Percentiles rank a stretch among this genome's conserved stretches.
Conservation (phyloP, 1,284 basidiomycete genomes). For the Cryptococcus depauperatus region DNA sequence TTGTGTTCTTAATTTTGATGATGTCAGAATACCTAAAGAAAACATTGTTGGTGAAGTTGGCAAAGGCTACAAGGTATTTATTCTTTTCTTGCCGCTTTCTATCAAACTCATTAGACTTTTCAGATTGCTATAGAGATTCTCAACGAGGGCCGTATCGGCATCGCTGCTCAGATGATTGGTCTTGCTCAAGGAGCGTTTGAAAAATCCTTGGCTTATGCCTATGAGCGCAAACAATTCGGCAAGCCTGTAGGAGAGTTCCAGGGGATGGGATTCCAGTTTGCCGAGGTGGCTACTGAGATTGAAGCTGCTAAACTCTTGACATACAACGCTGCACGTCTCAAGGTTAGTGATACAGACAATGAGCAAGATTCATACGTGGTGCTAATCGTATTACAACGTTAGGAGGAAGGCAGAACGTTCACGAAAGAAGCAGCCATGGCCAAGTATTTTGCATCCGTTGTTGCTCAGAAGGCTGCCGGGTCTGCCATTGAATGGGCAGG, state of each 20-base stretch:
- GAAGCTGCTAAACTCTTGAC: slow-evolving; percentile 87
- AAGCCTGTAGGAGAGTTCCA: slow-evolving; percentile 74
- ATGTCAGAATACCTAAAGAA: slow-evolving; percentile 81
- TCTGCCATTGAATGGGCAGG: slow-evolving; percentile 95
- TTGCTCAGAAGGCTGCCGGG: slow-evolving; percentile 82
- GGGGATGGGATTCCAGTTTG: slow-evolving; percentile 92
- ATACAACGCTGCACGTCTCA: slow-evolving; percentile 87
- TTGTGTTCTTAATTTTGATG: slow-evolving; percentile 93
- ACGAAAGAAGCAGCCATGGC: slow-evolving; percentile 96
- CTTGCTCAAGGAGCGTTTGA: slow-evolving; percentile 95
- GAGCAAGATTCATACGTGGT: background rate
- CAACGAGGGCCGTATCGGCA: slow-evolving; percentile 96
- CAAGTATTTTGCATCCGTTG: slow-evolving; percentile 78
- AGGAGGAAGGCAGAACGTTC: slow-evolving; percentile 82
- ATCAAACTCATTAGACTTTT: background rate
- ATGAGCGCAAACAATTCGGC: slow-evolving; percentile 88
- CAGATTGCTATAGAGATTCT: slow-evolving; percentile 93
- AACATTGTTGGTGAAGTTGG: slow-evolving; percentile 81
- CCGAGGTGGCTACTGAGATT: slow-evolving; percentile 77
- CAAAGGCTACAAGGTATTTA: slow-evolving; percentile 85
- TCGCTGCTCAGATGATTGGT: slow-evolving; percentile 94
- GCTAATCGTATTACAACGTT: background rate
- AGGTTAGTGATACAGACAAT: slow-evolving; percentile 45
- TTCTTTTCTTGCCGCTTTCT: slow-evolving; percentile 3
- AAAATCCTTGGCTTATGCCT: slow-evolving; percentile 85